Base-by-base conservation (phyloP, 345 rosid species). In the Hibiscus mutabilis region DNA sequence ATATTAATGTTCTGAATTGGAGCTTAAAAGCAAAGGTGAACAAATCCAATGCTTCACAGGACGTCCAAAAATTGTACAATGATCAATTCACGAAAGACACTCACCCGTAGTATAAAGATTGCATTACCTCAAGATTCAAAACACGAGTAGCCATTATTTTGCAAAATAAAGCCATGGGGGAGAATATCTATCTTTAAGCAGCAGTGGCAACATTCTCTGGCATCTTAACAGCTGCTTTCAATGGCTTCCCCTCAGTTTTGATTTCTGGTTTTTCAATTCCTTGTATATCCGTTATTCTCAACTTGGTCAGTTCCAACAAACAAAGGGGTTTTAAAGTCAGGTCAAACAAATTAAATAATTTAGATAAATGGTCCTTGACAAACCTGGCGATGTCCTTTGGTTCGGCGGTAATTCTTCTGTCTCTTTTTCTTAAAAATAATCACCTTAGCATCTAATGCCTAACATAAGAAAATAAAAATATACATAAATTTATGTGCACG, bases 391-490 rank as follows among this genome's bases (percentile, higher is more conserved):
- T 92, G 97, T 67, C 96, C 97, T 75, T 83, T 91, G 1, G 89
- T 89, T 77, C 96, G 83, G n/a, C 96, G 87, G 63, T 91, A 89
- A 72, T 90, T 92, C 91, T 92, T 95, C 46, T 97, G 83, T 79
- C 91, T 85, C 82, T 92, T 92, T 80, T 95, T 95, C 86, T 95
- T 95, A 66, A 95, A 90, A 60, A 95, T 95, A 46, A 95, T 89
- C 47, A 92, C 97, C 75, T 92, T 92, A 22, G 87, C 97, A 87
- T 96, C 98, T 74, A 96, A 78, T 66, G 98, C 98, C 98, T 96
- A 77, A 60, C 57, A 79, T 21, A 66, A 75, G 75, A 52, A 42
- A 78, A 55, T 61, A 5, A 66, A 61, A 42, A 46, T 10, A 44
- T 5, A 5, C 6, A 19, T 4, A 59, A 44, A 59, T 42, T 44